Evolutionary conservation across 108 stramenopile genomes (phyloP), one percentile per base, ranked within the genome.

Genomic region (Nitzschia sp.): DNA sequence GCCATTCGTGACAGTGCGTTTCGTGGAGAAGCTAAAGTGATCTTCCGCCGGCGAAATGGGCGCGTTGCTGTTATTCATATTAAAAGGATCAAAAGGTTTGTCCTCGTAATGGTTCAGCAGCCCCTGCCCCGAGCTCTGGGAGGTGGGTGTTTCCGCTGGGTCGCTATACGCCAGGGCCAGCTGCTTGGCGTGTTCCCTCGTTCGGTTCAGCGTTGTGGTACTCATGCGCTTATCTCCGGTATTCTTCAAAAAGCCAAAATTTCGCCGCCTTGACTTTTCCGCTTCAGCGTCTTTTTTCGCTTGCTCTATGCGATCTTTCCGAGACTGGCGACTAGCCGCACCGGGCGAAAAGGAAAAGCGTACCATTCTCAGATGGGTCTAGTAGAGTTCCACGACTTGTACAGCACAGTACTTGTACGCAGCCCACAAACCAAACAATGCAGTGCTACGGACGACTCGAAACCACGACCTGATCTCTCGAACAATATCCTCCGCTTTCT

Each of bases 171-270:
- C 73, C 52, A 74, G 56, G 9, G 73, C 73, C 2, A 74, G 58
- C 58, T 74, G 63, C 41, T 61, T 66, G 66, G 73, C 65, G 31
- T 67, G 73, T 60, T 64, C 73, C 26, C 73, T 22, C 8, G 54
- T 58, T 53, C 35, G 44, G 25, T 65, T 56, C 27, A 63, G 6
- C 3, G 66, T 28, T 6, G 23, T 46, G 17, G 1, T 33, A 28
- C 45, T 44, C 50, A 31, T 31, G 11, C 53, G 54, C 35, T 36
- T 52, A 23, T 59, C 73, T 4, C 53, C 58, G 23, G 61, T 34
- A 22, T 19, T 63, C 33, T 65, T 66, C 15, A 74, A 33, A 55
- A 74, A 74, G 30, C 73, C 56, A 58, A 74, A 74, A 53, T 74
- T 74, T 34, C 73, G 63, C 36, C 73, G 53, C 52, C 73, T 66